Base-by-base conservation (phyloP, 495 filamentous ascomycete species). In the Podospora anserina region DNA sequence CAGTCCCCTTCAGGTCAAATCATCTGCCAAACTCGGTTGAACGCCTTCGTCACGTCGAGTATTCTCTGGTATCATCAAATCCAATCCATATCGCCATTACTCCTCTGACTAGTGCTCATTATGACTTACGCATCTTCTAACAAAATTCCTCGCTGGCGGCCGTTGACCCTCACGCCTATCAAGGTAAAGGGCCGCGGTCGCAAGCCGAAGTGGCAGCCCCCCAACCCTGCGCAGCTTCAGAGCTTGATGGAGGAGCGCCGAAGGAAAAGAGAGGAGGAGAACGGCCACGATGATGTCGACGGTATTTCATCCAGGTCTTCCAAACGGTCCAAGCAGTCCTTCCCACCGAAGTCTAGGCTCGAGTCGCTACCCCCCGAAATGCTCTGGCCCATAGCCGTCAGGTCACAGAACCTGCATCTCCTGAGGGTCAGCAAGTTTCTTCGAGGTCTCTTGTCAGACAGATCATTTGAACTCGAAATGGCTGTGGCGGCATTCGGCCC, bases 331-430 rank as follows among this genome's bases (percentile, higher is more conserved):
- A 69, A 68, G 66, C 2, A 66, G 63, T 9, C 61, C 57, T 55
- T 56, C 65, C 6, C 69, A 61, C 63, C 74, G 69, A 54, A 61
- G 58, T 11, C n/a, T 58, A 20, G 5, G 6, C 70, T 83, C 5
- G 79, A 82, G 72, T 69, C 62, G 32, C 67, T 83, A 13, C 81
- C 81, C 1, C 60, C 75, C 32, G 81, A 83, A 66, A 72, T 83
- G 19, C 74, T 83, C n/a, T 79, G 82, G 70, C 72, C 54, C 2
- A 82, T 83, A 66, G 75, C 81, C 20, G 69, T 73, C 71, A 58
- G 77, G 28, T 82, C 79, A 15, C 72, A 72, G 64, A 82, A 83
- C 59, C 20, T 77, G 63, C 76, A 79, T 66, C 70, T 83, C 6
- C 69, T 80, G 1, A 74, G 72, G 20, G 73, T 75, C 55, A 79